These are phyloP conservation scores for Mallotus repandus DNA, from an alignment of 441 rosid species.

Conservation along the genomic window DNA sequence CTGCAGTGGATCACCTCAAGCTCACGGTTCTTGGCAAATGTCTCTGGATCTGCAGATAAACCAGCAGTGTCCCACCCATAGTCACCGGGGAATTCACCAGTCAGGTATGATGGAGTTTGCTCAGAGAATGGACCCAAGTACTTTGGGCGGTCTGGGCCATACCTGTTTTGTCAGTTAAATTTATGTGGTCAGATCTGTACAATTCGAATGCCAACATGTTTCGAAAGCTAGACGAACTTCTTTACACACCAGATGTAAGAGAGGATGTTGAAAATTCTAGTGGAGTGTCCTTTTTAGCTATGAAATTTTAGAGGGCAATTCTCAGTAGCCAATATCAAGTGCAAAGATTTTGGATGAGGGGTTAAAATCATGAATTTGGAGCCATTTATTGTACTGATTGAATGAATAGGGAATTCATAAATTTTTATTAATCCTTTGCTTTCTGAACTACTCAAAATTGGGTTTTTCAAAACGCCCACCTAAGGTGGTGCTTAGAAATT, in stretches of 20 bases:
- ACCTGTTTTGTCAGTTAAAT: slow-evolving; percentile 44
- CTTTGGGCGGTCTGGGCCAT: slow-evolving; percentile 92
- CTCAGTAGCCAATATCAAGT: no score
- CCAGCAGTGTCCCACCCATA: slow-evolving; percentile 98
- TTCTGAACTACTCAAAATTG: no score
- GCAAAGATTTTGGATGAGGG: no score
- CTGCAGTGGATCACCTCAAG: slow-evolving; percentile 88
- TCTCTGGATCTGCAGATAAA: slow-evolving; percentile 85
- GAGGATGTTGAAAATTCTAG: background rate
- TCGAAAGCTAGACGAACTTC: background rate
- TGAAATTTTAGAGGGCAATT: no score
- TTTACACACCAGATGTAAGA: background rate
- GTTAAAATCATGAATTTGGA: no score
- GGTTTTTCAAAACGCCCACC: no score
- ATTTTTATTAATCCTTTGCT: no score
- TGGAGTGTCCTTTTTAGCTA: background rate
- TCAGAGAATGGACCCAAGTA: slow-evolving; percentile 91
- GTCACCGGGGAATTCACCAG: slow-evolving; percentile 88
- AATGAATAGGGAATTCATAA: no score
- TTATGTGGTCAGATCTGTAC: background rate
- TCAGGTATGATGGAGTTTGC: slow-evolving; percentile 88
- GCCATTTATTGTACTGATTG: no score
- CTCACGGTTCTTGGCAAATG: slow-evolving; percentile 92
- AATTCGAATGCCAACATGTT: background rate
- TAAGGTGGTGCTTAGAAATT: no score